Evolutionary conservation across 306 rosid genomes (phyloP), one percentile per base, ranked within the genome.

Genomic region (Rubus parviflorus): DNA sequence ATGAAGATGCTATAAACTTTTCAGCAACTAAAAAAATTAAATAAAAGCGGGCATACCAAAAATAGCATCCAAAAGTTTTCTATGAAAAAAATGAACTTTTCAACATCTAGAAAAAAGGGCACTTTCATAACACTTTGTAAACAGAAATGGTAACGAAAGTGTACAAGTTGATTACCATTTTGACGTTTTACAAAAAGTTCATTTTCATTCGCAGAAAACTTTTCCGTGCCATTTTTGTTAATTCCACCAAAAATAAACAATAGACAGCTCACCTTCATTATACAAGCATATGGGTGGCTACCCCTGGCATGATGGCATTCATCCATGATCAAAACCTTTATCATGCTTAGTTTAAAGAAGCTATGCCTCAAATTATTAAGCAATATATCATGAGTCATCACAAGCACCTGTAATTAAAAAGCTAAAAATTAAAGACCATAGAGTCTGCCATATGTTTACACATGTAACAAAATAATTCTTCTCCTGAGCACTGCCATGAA

Each of bases 291-390:
- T 7, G 92, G 83, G 80, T 92, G 74, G 60, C 9, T 84, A 6
- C 97, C 95, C 78, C 83, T 81, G 60, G 97, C 90, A 83, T 92
- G 95, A 84, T 94, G 98, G 77, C 97, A 94, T 86, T 94, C 98
- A 56, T 94, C 98, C 23, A 94, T 7, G 84, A 94, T 82, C 47
- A 92, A 85, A 76, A 94, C 89, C 82, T 90, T 92, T 49, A 94
- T 92, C 97, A 88, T 86, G 47, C 79, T 81, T 66, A 94, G 77
- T 48, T 84, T 86, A 79, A 94, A 70, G 81, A 90, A 92, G 83
- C 92, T 80, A 76, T 81, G 88, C 81, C 93, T 84, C 92, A 94
- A 80, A 81, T 88, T 80, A 56, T 5, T n/a, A 3, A 92, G 92
- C 83, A 92, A 80, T 81, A 94, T 92, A 49, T 79, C 83, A 12